Base-by-base conservation (phyloP, 352 stramenopile genomes). In the Phytophthora idaei region DNA sequence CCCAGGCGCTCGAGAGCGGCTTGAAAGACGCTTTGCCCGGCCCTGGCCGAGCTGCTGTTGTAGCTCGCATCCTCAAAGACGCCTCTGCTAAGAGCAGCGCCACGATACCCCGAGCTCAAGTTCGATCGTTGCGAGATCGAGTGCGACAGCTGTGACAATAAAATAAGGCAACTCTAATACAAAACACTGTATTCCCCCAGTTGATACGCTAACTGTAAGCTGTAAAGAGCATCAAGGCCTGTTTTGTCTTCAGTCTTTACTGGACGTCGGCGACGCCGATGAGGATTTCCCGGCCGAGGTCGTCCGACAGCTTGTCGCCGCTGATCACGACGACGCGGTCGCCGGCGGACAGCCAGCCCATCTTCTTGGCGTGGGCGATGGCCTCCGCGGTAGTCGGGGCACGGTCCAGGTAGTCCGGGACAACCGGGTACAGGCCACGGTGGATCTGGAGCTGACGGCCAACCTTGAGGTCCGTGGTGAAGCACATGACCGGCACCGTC, bases 361-460 rank as follows among this genome's bases (percentile, higher is more conserved):
- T 85, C 69, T 98, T 95, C 66, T 94, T 95, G 36, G 92, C 92
- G 9, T 91, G 90, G 6, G 79, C 64, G 62, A 98, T 95, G 17
- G 94, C 91, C 67, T 98, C 93, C 8, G 81, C 84, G 10, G 92
- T 81, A 34, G 81, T 92, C 39, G 81, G 77, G 72, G 78, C 68
- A 57, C 77, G 67, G 64, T 87, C 74, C 70, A 89, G 54, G 68
- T 81, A 56, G 64, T 89, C 65, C 5, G 77, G 83, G 29, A 94
- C 80, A 27, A 96, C 75, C 3, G 89, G 77, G 71, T 90, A 92
- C 41, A 90, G 56, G 27, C 89, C 81, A 61, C 93, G 85, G 76
- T 98, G 89, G 46, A 98, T 85, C 75, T 98, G 93, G 45, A 98
- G 81, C 71, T 96, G 89, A 36, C 94, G 88, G 28, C 86, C 94